phyloP scores from a whole-genome alignment of 2,329 filamentous ascomycete genomes.

The Tolypocladium album region DNA sequence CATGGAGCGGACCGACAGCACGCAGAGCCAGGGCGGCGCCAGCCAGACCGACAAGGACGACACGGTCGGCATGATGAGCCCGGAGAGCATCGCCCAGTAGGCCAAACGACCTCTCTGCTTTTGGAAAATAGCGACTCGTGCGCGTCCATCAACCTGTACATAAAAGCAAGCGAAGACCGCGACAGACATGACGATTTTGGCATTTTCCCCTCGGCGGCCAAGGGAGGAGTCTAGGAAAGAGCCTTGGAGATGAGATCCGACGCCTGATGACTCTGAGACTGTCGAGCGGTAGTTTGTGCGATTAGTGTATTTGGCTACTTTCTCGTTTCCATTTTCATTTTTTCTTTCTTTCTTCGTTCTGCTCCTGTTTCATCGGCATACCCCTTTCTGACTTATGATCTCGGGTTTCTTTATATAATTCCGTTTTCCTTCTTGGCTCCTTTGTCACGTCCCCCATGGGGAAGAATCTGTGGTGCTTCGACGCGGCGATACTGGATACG shows the following conservation, averaged over 20 bases:
- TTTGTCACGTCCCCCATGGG: neutral
- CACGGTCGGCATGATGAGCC: conserved; percentile 70
- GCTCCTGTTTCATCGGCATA: neutral
- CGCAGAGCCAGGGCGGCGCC: conserved; percentile 45
- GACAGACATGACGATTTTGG: neutral
- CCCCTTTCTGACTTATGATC: neutral
- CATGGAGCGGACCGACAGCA: conserved; percentile 51
- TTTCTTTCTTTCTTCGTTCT: neutral
- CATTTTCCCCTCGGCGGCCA: neutral
- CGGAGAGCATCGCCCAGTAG: conserved; percentile 57
- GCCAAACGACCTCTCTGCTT: neutral
- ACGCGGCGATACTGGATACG: neutral
- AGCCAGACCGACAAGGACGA: conserved; percentile 60
- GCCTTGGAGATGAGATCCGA: neutral
- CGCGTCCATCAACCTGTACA: neutral
- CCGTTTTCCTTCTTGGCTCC: neutral
- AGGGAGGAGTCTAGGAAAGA: neutral
- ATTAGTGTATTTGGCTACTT: neutral
- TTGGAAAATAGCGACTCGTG: neutral
- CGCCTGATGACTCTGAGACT: neutral
- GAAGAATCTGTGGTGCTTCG: neutral
- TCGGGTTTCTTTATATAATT: neutral
- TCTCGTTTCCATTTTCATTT: neutral
- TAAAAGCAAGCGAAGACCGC: neutral
- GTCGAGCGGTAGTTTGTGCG: neutral